phyloP scores from a whole-genome alignment of 331 rosid genomes.

The Quercus lobata region DNA sequence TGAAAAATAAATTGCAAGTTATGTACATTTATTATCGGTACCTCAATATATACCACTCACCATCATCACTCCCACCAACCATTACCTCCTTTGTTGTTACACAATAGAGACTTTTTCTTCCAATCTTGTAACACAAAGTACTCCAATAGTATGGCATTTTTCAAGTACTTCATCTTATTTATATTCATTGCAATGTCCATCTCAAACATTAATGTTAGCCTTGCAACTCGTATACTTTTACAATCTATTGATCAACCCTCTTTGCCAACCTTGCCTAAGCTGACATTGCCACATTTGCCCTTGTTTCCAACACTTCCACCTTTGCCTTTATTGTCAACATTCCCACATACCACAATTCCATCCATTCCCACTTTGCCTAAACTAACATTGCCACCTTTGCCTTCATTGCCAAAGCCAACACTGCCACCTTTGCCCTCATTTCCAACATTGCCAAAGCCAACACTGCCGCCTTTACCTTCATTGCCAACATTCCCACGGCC shows the following conservation, averaged over 20 bases:
- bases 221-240: slow-evolving; percentile 20
- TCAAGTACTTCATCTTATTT: neutral
- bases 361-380: neutral
- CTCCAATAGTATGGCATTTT: slow-evolving; percentile 8
- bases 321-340: slow-evolving; percentile 22
- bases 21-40: too few relatives aligned
- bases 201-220: slow-evolving; percentile 15
- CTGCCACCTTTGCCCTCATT: too few relatives aligned
- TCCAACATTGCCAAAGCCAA: too few relatives aligned
- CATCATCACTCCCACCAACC: too few relatives aligned
- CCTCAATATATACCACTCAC: too few relatives aligned
- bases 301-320: slow-evolving; percentile 26
- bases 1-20: too few relatives aligned
- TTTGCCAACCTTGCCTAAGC: slow-evolving; percentile 21
- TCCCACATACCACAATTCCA: slow-evolving; percentile 15
- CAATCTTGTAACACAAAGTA: too few relatives aligned
- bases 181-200: slow-evolving; percentile 13
- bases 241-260: slow-evolving; percentile 10
- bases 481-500: too few relatives aligned
- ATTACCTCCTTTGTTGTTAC: too few relatives aligned
- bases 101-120: too few relatives aligned
- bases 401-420: neutral
- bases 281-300: slow-evolving; percentile 22
- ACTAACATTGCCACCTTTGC: slow-evolving; percentile 8
- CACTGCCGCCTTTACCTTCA: too few relatives aligned